Evolutionary conservation across 345 rosid genomes (phyloP).

Genomic region (Cardamine resedifolia): DNA sequence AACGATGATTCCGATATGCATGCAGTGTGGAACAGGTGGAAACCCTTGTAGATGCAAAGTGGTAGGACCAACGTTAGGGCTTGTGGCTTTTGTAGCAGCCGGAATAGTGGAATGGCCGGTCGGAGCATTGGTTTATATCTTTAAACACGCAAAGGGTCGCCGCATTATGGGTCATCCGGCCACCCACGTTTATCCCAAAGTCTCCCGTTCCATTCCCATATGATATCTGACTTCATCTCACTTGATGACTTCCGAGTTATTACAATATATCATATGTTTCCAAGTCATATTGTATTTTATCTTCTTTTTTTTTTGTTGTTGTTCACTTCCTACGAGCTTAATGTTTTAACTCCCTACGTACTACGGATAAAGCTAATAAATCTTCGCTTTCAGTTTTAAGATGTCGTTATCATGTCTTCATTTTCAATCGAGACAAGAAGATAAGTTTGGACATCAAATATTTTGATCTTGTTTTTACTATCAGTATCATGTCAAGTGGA

Average conservation of each 20-base stretch:
- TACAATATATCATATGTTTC: not conserved
- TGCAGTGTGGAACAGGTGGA: constrained; percentile 64
- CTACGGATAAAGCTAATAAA: not conserved
- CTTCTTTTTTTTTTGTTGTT: not conserved
- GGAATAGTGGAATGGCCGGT: constrained; percentile 85
- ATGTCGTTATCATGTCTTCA: not conserved
- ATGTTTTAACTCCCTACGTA: not conserved
- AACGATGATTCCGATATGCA: constrained; percentile 54
- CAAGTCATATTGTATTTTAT: constrained; percentile 8
- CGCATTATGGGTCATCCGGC: constrained; percentile 89
- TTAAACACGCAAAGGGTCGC: constrained; percentile 67
- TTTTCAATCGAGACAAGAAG: not conserved
- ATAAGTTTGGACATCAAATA: not conserved
- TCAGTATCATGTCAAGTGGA: not conserved
- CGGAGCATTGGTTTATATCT: constrained; percentile 77
- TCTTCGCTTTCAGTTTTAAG: not conserved
- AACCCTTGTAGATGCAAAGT: constrained; percentile 92
- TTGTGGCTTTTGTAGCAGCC: constrained; percentile 69
- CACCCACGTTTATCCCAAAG: constrained; percentile 66
- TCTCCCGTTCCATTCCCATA: constrained; percentile 60
- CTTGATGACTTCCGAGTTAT: not conserved
- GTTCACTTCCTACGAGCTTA: not conserved
- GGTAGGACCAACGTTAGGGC: constrained; percentile 77
- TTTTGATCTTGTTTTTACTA: not conserved
- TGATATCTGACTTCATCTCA: constrained; percentile 28